These are phyloP conservation scores for Emergomyces orientalis DNA, from an alignment of 2,329 filamentous ascomycete genomes.

Conservation along the genomic window DNA sequence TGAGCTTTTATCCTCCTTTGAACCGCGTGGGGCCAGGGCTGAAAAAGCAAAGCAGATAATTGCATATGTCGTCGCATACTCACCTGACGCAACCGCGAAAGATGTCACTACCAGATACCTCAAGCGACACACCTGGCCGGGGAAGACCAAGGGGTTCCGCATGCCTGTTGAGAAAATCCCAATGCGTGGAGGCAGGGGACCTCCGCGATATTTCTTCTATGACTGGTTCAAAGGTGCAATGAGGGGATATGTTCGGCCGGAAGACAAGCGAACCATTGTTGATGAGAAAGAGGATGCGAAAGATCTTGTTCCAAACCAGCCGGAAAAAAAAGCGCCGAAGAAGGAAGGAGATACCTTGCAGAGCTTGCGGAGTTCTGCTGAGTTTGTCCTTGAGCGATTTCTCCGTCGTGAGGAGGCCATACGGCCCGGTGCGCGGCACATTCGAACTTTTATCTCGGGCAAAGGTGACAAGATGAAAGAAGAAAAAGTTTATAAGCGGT, in stretches of 20 bases:
- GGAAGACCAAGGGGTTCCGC: conserved; percentile 78
- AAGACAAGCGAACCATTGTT: conserved; percentile 51
- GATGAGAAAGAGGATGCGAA: conserved; percentile 72
- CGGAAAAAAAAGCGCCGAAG: conserved; percentile 58
- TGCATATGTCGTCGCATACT: conserved; percentile 77
- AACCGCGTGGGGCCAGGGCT: conserved; percentile 72
- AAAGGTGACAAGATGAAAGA: conserved; percentile 65
- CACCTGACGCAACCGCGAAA: conserved; percentile 77
- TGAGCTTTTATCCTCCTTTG: conserved; percentile 64
- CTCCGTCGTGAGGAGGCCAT: conserved; percentile 88
- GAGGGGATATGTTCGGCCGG: conserved; percentile 56
- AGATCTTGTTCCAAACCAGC: conserved; percentile 63
- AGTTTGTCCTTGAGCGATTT: conserved; percentile 78
- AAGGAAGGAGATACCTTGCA: conserved; percentile 75
- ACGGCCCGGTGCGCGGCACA: conserved; percentile 55
- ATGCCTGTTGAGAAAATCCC: conserved; percentile 72
- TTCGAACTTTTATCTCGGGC: conserved; percentile 64
- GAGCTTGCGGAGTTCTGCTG: conserved; percentile 75
- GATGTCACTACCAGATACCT: conserved; percentile 91
- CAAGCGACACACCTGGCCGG: conserved; percentile 69
- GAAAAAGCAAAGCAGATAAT: conserved; percentile 83
- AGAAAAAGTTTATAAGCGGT: conserved; percentile 70
- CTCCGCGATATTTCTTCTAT: conserved; percentile 64
- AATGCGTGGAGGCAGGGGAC: conserved; percentile 66
- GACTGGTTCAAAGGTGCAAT: conserved; percentile 86